Evolutionary conservation across 306 rosid species (phyloP).

Genomic region (Gastrolobium bilobum): DNA sequence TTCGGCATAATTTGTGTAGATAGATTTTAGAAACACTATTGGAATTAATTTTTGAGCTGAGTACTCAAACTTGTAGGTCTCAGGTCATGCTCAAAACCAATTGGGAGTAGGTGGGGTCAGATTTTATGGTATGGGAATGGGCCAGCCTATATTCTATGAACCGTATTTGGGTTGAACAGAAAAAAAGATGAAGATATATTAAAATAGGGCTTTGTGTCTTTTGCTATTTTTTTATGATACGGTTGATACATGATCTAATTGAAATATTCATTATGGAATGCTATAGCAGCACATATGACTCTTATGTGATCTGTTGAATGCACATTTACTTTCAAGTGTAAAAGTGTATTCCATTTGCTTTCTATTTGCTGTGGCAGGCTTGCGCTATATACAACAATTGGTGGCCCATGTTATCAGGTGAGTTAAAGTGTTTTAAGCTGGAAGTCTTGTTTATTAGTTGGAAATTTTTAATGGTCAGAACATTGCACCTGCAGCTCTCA

Average conservation of each 20-base stretch:
- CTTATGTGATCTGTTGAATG: conserved; percentile 7
- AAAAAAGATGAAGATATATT: neutral
- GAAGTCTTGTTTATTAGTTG: conserved; percentile 29
- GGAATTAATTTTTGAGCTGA: conserved; percentile 11
- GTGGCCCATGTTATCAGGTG: conserved; percentile 99
- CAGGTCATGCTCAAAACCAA: conserved; percentile 9
- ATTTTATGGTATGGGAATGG: neutral
- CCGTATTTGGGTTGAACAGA: conserved; percentile 10
- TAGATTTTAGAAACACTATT: neutral
- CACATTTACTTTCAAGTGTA: conserved; percentile 33
- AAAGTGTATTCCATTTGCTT: conserved; percentile 1
- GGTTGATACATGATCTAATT: conserved; percentile 18
- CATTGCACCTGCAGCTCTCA: conserved; percentile 76
- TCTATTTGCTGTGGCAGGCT: conserved; percentile 68
- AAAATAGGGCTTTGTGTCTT: neutral
- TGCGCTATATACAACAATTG: conserved; percentile 95
- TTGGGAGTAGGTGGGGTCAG: conserved; percentile 21
- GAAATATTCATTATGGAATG: conserved; percentile 27
- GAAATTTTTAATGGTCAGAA: conserved; percentile 24
- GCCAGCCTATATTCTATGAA: neutral
- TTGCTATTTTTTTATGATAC: conserved; percentile 17
- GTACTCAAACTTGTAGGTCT: conserved; percentile 13
- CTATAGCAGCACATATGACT: conserved; percentile 31
- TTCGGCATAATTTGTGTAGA: conserved; percentile 2
- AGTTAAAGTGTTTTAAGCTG: conserved; percentile 40